Evolutionary conservation across 768 basidiomycete genomes (phyloP).

Genomic region (Tricholoma hemisulphureum): DNA sequence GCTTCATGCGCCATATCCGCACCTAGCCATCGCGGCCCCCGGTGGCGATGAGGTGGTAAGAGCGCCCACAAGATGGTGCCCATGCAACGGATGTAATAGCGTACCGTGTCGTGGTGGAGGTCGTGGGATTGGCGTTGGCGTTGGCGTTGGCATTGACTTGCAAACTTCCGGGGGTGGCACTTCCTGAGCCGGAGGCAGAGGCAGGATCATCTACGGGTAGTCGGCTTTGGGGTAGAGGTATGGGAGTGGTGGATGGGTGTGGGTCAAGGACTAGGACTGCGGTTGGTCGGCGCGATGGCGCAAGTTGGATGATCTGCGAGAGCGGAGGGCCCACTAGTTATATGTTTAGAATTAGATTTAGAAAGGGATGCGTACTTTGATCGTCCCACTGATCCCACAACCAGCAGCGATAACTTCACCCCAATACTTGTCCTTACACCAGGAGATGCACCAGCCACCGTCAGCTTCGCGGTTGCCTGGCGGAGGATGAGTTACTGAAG

Average conservation of each 20-base stretch:
- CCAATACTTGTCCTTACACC: slow-evolving; percentile 97
- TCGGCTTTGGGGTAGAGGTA: slow-evolving; percentile 7
- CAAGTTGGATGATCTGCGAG: slow-evolving; percentile 70
- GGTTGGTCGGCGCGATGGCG: slow-evolving; percentile 62
- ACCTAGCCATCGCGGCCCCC: slow-evolving; percentile 87
- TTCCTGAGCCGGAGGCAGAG: slow-evolving; percentile 15
- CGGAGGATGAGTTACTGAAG: slow-evolving; percentile 25
- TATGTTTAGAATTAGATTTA: background rate
- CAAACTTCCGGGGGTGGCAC: slow-evolving; percentile 11
- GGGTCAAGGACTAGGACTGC: slow-evolving; percentile 62
- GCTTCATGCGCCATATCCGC: slow-evolving; percentile 83
- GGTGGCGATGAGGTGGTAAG: slow-evolving; percentile 91
- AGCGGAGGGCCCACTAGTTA: background rate
- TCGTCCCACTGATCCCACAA: slow-evolving; percentile 64
- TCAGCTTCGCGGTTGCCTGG: slow-evolving; percentile 75
- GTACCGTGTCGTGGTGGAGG: slow-evolving; percentile 31
- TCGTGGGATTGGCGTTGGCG: slow-evolving; percentile 31
- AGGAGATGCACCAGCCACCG: slow-evolving; percentile 90
- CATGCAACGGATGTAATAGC: slow-evolving; percentile 85
- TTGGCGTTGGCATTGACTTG: slow-evolving; percentile 21
- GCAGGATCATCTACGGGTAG: background rate
- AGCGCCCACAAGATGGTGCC: slow-evolving; percentile 92
- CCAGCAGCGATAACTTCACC: slow-evolving; percentile 84
- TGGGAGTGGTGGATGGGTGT: slow-evolving; percentile 28
- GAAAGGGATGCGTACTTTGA: slow-evolving; percentile 63